Conservation (phyloP, 441 rosid species). For the Erodium texanum region DNA sequence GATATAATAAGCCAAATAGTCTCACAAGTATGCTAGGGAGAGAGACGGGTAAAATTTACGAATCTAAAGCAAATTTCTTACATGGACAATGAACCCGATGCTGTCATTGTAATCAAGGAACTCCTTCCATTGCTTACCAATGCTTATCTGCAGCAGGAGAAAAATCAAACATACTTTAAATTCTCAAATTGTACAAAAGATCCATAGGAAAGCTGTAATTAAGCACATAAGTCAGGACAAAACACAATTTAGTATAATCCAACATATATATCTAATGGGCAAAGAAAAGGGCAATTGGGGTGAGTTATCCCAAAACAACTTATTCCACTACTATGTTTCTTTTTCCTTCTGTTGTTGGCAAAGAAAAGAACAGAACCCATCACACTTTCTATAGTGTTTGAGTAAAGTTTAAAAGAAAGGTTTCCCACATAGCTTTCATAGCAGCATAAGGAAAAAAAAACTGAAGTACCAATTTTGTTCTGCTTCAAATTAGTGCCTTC, state of each 20-base stretch:
- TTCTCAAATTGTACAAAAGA: no score
- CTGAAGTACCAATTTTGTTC: not conserved
- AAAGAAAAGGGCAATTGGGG: no score
- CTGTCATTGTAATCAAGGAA: constrained; percentile 47
- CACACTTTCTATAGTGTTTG: not conserved
- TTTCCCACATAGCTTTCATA: not conserved
- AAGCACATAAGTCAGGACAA: no score
- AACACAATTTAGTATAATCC: no score
- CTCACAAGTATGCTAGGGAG: not conserved
- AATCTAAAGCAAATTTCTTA: constrained; percentile 21
- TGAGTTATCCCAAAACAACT: no score
- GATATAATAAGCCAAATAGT: not conserved
- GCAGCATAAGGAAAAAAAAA: not conserved
- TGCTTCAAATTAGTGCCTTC: not conserved
- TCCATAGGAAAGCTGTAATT: no score
- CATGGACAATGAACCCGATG: constrained; percentile 76
- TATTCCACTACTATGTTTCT: not conserved
- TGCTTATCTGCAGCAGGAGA: constrained; percentile 48
- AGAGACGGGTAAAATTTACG: not conserved
- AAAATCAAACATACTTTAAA: no score
- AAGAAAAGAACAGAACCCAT: not conserved
- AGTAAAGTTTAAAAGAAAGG: not conserved
- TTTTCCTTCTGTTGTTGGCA: not conserved
- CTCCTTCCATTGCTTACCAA: constrained; percentile 87
- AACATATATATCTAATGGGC: no score